Base-by-base conservation (phyloP, 768 basidiomycete genomes). In the Lactarius tabidus region DNA sequence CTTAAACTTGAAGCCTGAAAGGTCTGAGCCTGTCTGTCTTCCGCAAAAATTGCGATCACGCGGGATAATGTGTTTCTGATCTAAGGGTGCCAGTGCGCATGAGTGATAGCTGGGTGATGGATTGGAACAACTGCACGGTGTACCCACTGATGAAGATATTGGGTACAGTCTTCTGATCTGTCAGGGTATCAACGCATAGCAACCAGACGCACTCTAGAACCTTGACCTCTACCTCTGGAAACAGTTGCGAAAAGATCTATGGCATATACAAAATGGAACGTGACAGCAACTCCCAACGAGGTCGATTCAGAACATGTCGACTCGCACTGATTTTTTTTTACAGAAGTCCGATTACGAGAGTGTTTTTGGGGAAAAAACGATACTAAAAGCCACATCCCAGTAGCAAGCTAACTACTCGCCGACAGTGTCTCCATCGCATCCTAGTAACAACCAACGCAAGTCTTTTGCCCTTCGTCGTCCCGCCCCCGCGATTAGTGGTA, bases 121-220 rank as follows among this genome's bases (percentile, higher is more conserved):
- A n/a, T n/a, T n/a, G n/a, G 57, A 9, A 20, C 39, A n/a, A 35
- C 36, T 14, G 45, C 18, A 8, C 7, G 29, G n/a, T 66, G n/a
- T 1, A 29, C 80, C 59, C 65, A 90, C 89, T 82, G 72, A 93
- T 81, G 77, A 90, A 93, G 64, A 90, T 80, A 71, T 86, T 89
- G 35, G 91, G 91, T 6, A 93, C 91, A 14, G 87, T 88, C 26
- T 82, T 74, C 69, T 89, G 91, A 0, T 80, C 80, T 0, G 89
- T 89, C 81, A 85, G 88, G 79, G 70, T 91, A 92, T 26, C 75
- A n/a, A 31, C 6, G 61, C 28, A 23, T 31, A 6, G 52, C 18
- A 52, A n/a, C 28, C 41, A 6, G 20, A 69, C 78, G 66, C 57
- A 79, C 79, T 79, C 79, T 18, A 71, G 51, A 66, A 79, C 75